Percentiles rank a stretch among this genome's conserved stretches.
These are phyloP conservation scores for Rosa persica DNA, from an alignment of 306 rosid species.

Conservation along the genomic window DNA sequence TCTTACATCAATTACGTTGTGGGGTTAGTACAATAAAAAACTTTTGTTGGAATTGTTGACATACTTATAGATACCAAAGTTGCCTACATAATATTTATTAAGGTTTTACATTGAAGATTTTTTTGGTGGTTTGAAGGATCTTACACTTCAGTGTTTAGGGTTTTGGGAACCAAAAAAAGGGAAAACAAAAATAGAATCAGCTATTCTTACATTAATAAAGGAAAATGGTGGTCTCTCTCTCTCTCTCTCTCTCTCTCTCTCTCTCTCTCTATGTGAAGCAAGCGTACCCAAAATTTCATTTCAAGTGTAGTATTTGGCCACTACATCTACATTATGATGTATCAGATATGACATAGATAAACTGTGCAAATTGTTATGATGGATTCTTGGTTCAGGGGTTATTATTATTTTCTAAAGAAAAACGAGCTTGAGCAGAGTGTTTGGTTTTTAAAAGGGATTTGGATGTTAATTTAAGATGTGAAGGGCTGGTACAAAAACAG, in stretches of 20 bases:
- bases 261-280: too few relatives aligned
- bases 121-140: background rate
- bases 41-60: slow-evolving; percentile 27
- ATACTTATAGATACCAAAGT: slow-evolving; percentile 5
- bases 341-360: too few relatives aligned
- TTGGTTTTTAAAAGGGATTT: background rate
- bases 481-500: too few relatives aligned
- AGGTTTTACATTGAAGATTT: background rate
- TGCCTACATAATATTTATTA: slow-evolving; percentile 7
- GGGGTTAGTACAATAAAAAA: slow-evolving; percentile 69
- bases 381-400: background rate
- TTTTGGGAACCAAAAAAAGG: too few relatives aligned
- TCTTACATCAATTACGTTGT: slow-evolving; percentile 91
- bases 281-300: too few relatives aligned
- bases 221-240: background rate
- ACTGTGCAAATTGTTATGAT: background rate
- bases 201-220: background rate
- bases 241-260: too few relatives aligned
- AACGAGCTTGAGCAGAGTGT: background rate
- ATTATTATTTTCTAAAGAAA: background rate
- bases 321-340: background rate
- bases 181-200: too few relatives aligned
- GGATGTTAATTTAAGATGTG: too few relatives aligned
- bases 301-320: too few relatives aligned
- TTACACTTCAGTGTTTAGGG: too few relatives aligned